Evolutionary conservation across 225 moss, liverwort and hornwort genomes (phyloP).

Genomic region (Anthoceros angustus): DNA sequence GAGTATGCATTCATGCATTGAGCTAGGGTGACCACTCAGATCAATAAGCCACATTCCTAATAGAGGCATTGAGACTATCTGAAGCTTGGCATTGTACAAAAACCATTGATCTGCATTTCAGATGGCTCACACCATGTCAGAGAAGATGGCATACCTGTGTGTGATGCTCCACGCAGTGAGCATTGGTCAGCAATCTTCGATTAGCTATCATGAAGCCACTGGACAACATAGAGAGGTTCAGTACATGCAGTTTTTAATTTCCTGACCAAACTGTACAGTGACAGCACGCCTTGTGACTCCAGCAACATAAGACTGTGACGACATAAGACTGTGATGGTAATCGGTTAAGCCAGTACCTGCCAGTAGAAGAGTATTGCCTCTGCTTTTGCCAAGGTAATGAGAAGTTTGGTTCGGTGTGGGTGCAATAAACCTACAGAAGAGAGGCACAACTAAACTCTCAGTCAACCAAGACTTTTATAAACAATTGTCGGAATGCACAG

Average conservation of each 20-base stretch:
- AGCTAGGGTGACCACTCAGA: background rate
- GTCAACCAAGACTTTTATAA: background rate
- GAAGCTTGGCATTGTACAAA: too few species aligned
- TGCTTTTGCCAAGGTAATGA: constrained; percentile 97
- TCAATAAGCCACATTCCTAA: background rate
- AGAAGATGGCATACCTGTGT: constrained; percentile 39
- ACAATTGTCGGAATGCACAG: background rate
- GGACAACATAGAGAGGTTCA: constrained; percentile 19
- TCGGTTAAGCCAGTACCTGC: constrained; percentile 55
- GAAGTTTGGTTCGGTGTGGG: constrained; percentile 94
- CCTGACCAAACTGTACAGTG: too few species aligned
- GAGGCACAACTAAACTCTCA: background rate
- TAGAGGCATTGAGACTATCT: too few species aligned
- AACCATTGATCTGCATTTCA: too few species aligned
- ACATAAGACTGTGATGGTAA: constrained; percentile 6
- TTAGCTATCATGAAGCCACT: constrained; percentile 99
- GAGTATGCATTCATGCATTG: background rate
- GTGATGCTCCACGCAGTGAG: constrained; percentile 99
- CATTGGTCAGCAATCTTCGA: constrained; percentile 80
- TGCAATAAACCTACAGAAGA: constrained; percentile 67
- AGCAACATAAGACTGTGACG: constrained; percentile 5
- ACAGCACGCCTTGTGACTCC: background rate
- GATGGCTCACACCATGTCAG: background rate
- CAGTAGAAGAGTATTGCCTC: constrained; percentile 92
- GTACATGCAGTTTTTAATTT: too few species aligned